Percentiles rank a stretch among this genome's conserved stretches.
These are phyloP conservation scores for Yarrowia sp. DNA, from an alignment of 805 yeast species.

Conservation along the genomic window DNA sequence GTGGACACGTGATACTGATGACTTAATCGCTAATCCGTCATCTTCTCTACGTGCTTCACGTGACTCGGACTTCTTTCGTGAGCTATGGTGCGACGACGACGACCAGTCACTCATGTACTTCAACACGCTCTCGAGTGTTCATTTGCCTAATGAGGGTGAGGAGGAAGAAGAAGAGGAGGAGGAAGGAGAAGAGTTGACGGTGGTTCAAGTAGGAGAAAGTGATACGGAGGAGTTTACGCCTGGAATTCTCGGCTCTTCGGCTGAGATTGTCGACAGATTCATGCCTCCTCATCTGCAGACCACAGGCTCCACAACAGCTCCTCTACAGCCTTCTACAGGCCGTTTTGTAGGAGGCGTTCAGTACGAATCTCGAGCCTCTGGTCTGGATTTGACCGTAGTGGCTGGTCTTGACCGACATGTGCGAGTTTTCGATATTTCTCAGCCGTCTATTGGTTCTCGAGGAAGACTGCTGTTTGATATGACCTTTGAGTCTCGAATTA, in stretches of 20 bases:
- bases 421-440: conserved; percentile 8
- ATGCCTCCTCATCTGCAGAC: conserved; percentile 12
- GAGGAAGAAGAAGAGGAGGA: conserved; percentile 6
- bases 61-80: conserved; percentile 9
- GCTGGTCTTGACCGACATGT: conserved; percentile 15
- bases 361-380: conserved; percentile 2
- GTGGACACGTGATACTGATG: conserved; percentile 5
- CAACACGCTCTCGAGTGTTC: conserved; percentile 21
- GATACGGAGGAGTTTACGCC: background rate
- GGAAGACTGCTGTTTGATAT: conserved; percentile 3
- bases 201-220: background rate
- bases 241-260: background rate
- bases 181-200: background rate
- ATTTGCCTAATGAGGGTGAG: conserved; percentile 2
- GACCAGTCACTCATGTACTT: conserved; percentile 25
- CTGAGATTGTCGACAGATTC: conserved; percentile 2
- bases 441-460: conserved; percentile 2
- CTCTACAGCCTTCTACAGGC: background rate
- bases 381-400: conserved; percentile 14
- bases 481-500: conserved; percentile 12
- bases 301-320: background rate
- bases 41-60: background rate
- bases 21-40: background rate
- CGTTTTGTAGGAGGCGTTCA: conserved; percentile 11
- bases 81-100: conserved; percentile 15